These are phyloP conservation scores for Sonneratia caseolaris DNA, from an alignment of 345 rosid species.

Conservation along the genomic window DNA sequence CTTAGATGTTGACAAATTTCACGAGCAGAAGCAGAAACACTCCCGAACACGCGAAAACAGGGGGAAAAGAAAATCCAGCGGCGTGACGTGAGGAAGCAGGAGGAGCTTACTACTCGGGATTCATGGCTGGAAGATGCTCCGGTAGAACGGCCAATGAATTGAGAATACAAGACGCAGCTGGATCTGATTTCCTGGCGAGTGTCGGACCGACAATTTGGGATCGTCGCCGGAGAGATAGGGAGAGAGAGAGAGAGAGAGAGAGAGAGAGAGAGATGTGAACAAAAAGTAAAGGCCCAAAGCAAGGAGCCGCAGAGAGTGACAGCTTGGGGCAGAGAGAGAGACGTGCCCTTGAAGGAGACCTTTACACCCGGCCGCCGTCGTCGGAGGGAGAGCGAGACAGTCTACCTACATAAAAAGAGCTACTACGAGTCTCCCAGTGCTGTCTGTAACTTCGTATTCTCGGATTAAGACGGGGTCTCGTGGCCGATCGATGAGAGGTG, in stretches of 20 bases:
- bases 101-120: constrained; percentile 79
- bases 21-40: background rate
- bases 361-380: too few relatives aligned
- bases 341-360: background rate
- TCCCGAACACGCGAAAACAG: background rate
- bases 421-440: too few relatives aligned
- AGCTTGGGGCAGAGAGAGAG: background rate
- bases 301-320: too few relatives aligned
- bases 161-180: background rate
- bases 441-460: too few relatives aligned
- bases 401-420: too few relatives aligned
- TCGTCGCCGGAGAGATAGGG: constrained; percentile 22
- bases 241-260: constrained; percentile 16
- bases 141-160: constrained; percentile 14
- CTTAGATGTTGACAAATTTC: background rate
- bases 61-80: background rate
- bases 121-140: constrained; percentile 40
- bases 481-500: too few relatives aligned
- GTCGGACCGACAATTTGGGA: constrained; percentile 9
- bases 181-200: constrained; percentile 12
- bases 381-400: too few relatives aligned
- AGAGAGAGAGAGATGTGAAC: constrained; percentile 4
- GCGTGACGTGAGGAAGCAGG: background rate
- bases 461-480: too few relatives aligned
- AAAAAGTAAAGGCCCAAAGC: background rate